Evolutionary conservation across 2,329 filamentous ascomycete species (phyloP), one percentile per base, ranked within the genome.

Genomic region (Pseudogymnoascus verrucosus): DNA sequence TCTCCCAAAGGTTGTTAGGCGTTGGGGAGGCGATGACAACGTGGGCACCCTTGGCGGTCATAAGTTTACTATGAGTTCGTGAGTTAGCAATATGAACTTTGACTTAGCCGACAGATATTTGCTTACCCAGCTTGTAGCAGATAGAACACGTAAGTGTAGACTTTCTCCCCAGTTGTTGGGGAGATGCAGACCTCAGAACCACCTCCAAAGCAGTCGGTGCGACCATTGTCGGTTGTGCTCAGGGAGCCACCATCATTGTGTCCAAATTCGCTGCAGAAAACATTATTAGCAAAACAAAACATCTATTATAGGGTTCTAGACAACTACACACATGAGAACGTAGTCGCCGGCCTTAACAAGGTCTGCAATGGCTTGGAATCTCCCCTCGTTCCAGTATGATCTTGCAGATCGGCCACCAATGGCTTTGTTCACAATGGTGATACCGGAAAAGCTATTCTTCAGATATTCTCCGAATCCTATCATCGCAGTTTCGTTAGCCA

Each of bases 201-300:
- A 26, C 37, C 63, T 3, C 63, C 63, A 7, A 76, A 71, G 65
- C 85, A 88, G 68, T 82, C 84, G 2, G 80, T 82, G 14, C 85
- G 79, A 1, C 82, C 82, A 68, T 88, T 87, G 71, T 88, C 85
- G 1, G 73, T 74, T 2, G 71, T 73, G 2, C 84, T 75, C 0
- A 80, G 80, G n/a, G 63, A 64, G 2, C 85, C 84, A 21, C 85
- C 86, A 67, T 89, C 87, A 69, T 89, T 89, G 76, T 89, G 86
- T 0, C 87, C 86, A 69, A 89, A 88, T 69, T 89, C 86, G 60
- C 47, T 57, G 10, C 5, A 16, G 26, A 34, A 11, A 2, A 8
- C 2, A 69, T 89, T 89, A 76, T 89, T 86, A 0, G 86, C 86
- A 69, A 89, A 57, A 34, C 19, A 16, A 89, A 51, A 12, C 26